phyloP scores from a whole-genome alignment of 2,329 filamentous ascomycete species.

The Annulohypoxylon truncatum region DNA sequence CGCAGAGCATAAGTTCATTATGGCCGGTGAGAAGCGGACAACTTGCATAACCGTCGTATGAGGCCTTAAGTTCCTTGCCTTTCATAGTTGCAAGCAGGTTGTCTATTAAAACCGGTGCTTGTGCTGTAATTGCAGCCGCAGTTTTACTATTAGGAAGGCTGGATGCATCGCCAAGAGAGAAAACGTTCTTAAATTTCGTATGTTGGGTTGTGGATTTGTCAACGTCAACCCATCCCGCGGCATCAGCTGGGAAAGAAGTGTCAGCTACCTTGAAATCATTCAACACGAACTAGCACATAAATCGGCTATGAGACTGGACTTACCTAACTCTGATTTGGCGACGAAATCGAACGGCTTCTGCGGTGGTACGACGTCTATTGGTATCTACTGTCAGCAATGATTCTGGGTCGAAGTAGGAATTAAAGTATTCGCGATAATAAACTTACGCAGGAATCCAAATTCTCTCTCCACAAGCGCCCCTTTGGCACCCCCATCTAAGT shows the following conservation, averaged over 20 bases:
- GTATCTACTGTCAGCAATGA: constrained; percentile 7
- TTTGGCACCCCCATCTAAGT: constrained; percentile 47
- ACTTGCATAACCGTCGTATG: constrained; percentile 59
- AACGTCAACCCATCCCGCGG: constrained; percentile 51
- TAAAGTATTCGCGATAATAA: not conserved
- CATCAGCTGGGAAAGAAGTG: constrained; percentile 60
- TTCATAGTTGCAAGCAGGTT: constrained; percentile 54
- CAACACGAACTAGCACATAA: not conserved
- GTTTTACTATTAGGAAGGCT: constrained; percentile 58
- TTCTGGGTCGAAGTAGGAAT: not conserved
- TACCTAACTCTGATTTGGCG: constrained; percentile 52
- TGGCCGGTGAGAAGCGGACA: constrained; percentile 60
- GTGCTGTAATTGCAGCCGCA: constrained; percentile 58
- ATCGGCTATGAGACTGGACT: constrained; percentile 38
- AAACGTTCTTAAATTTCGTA: constrained; percentile 54
- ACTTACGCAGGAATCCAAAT: constrained; percentile 51
- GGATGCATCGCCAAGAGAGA: constrained; percentile 55
- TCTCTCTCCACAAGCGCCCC: constrained; percentile 48
- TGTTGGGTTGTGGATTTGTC: constrained; percentile 51
- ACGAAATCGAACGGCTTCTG: constrained; percentile 51
- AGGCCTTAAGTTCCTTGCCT: constrained; percentile 49
- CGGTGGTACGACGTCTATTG: constrained; percentile 50
- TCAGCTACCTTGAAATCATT: constrained; percentile 46
- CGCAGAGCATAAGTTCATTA: constrained; percentile 59
- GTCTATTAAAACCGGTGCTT: constrained; percentile 57